Evolutionary conservation across 495 filamentous ascomycete species (phyloP).

Genomic region (Xeromyces bisporus): DNA sequence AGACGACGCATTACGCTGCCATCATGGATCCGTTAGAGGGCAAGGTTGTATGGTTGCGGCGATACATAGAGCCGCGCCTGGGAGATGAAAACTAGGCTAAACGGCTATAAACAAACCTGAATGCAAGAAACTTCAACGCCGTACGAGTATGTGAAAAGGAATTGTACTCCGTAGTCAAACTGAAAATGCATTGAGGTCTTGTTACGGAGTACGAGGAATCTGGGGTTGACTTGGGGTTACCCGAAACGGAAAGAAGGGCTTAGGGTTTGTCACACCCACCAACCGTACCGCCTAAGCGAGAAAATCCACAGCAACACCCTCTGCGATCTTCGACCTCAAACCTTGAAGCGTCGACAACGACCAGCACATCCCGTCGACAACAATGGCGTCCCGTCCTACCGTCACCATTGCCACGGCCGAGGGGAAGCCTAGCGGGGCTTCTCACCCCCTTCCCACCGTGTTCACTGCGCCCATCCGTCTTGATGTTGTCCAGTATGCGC

Average conservation of each 20-base stretch:
- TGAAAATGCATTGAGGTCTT: constrained; percentile 1
- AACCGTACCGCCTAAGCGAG: constrained; percentile 22
- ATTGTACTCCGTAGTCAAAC: constrained; percentile 9
- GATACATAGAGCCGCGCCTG: constrained; percentile 12
- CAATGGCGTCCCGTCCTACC: constrained; percentile 86
- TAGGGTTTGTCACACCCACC: constrained; percentile 21
- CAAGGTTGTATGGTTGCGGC: constrained; percentile 23
- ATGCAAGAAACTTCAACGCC: no score
- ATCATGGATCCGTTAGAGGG: constrained; percentile 35
- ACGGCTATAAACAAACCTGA: no score
- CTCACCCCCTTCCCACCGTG: constrained; percentile 80
- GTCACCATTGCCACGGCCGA: constrained; percentile 87
- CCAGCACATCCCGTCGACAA: constrained; percentile 28
- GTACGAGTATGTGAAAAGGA: no score
- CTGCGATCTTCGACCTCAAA: constrained; percentile 24
- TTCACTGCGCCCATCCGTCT: constrained; percentile 93
- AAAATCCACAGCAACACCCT: constrained; percentile 26
- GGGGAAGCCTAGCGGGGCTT: constrained; percentile 73
- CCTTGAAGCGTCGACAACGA: constrained; percentile 30
- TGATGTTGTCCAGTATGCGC: constrained; percentile 83
- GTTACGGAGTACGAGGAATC: no score
- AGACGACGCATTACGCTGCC: constrained; percentile 34
- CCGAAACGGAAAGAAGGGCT: constrained; percentile 17
- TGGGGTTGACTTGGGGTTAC: background rate
- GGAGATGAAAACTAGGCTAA: background rate